A percentile compares a stretch with the other conserved stretches of the same genome.
These are phyloP conservation scores for Botryotinia narcissicola DNA, from an alignment of 2,329 filamentous ascomycete species.

Conservation along the genomic window DNA sequence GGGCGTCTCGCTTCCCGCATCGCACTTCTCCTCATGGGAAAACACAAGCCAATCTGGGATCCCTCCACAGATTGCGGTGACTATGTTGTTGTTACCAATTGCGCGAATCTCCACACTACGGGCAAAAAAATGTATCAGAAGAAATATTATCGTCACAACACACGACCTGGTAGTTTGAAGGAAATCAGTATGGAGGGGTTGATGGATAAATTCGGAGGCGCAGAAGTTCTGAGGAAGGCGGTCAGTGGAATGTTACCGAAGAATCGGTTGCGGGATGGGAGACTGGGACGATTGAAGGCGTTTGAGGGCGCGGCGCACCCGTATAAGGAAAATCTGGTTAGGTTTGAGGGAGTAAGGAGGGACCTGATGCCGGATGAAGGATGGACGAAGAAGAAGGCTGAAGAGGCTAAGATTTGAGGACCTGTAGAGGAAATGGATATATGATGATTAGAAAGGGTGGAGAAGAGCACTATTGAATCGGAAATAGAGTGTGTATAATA, in stretches of 20 bases:
- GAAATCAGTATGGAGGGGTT: conserved; percentile 91
- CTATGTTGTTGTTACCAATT: conserved; percentile 94
- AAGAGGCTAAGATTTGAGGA: conserved; percentile 2
- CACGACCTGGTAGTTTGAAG: conserved; percentile 81
- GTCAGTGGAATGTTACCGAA: conserved; percentile 98
- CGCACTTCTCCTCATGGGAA: conserved; percentile 88
- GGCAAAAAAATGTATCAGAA: conserved; percentile 93
- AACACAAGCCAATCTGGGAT: conserved; percentile 98
- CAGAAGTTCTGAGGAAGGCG: conserved; percentile 85
- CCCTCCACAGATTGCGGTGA: conserved; percentile 98
- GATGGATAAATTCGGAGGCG: conserved; percentile 91
- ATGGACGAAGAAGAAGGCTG: conserved; percentile 9
- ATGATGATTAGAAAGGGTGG: not conserved
- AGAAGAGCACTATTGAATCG: conserved; percentile 4
- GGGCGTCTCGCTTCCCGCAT: conserved; percentile 87
- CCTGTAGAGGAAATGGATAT: not conserved
- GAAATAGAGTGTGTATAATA: conserved; percentile 23
- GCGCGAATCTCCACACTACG: conserved; percentile 80
- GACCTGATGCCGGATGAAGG: conserved; percentile 32
- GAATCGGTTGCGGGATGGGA: conserved; percentile 85
- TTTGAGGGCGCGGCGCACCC: conserved; percentile 93
- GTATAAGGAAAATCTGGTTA: conserved; percentile 83
- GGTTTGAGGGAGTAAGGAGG: conserved; percentile 57
- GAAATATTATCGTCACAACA: conserved; percentile 93
- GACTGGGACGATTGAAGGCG: conserved; percentile 85